Evolutionary conservation across 371 early-diverging fungal genomes (phyloP), one percentile per base, ranked within the genome.

Genomic region (Parasitella parasitica): DNA sequence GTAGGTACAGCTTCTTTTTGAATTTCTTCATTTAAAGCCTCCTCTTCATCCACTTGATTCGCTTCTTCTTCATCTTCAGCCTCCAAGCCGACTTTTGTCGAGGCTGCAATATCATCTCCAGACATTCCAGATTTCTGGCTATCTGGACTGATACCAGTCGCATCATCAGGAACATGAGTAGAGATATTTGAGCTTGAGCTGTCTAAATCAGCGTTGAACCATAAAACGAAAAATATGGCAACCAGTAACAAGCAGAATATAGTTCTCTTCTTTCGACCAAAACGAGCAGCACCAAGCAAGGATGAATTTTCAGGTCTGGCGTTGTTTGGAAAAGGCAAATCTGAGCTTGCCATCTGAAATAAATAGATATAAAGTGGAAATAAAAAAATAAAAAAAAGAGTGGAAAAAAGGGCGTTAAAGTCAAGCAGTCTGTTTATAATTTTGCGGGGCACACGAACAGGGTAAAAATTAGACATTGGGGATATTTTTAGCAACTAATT

Each of bases 271-370:
- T 49, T 55, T 57, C 64, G 24, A 13, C 69, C 64, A 36, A 64
- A 41, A 2, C 61, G 62, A 32, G 61, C 39, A 22, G 27, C 46
- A 7, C 69, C 64, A 49, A 64, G 54, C 4, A 61, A 16, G 2
- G 64, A 43, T 6, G 46, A 3, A 20, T 52, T 57, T 12, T 69
- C 69, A 0, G 27, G 16, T 39, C 64, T 59, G 18, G 37, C 22
- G 15, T 32, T 57, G 36, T 57, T 61, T 18, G 64, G 57, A 39
- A 69, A 64, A n/a, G 69, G 69, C 46, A 69, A 57, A 20, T 69
- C 69, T 51, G 69, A 56, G 11, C 57, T 48, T 49, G 60, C 60
- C 60, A 65, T n/a, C n/a, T 65, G 15, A 49, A 53, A 16, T 16
- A 43, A 41, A 53, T 18, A 48, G 37, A 38, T 51, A 37, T 24